phyloP scores from a whole-genome alignment of 106 monocot genomes.

The Allium cepa region DNA sequence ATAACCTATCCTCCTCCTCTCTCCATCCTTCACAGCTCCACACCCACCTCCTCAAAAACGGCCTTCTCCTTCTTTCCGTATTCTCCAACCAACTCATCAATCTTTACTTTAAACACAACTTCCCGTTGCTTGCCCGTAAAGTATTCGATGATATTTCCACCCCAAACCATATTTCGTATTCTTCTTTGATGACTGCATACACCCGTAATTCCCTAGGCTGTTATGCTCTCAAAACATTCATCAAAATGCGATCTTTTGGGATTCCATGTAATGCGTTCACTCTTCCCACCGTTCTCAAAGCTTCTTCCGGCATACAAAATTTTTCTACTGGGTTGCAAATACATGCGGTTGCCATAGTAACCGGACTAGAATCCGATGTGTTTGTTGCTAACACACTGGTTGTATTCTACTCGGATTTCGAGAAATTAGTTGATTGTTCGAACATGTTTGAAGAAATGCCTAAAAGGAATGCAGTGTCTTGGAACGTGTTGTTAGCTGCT shows the following conservation, averaged over 20 bases:
- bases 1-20: neutral
- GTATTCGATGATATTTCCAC: slow-evolving; percentile 77
- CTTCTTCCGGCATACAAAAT: slow-evolving; percentile 36
- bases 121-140: slow-evolving; percentile 23
- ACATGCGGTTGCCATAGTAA: slow-evolving; percentile 36
- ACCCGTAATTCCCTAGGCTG: slow-evolving; percentile 25
- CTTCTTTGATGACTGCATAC: slow-evolving; percentile 55
- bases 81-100: slow-evolving; percentile 43
- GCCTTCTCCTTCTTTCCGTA: slow-evolving; percentile 18
- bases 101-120: slow-evolving; percentile 32
- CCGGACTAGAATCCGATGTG: slow-evolving; percentile 47
- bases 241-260: slow-evolving; percentile 30
- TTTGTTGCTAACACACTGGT: slow-evolving; percentile 78
- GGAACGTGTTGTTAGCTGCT: slow-evolving; percentile 62
- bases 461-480: slow-evolving; percentile 43
- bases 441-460: slow-evolving; percentile 45
- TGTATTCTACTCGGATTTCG: slow-evolving; percentile 49
- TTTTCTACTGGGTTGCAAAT: slow-evolving; percentile 38
- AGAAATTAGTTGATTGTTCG: slow-evolving; percentile 22
- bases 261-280: slow-evolving; percentile 60
- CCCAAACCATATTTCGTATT: slow-evolving; percentile 53
- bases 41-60: slow-evolving; percentile 38
- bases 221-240: slow-evolving; percentile 42
- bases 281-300: slow-evolving; percentile 71
- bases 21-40: slow-evolving; percentile 30